phyloP scores from a whole-genome alignment of 179 eudicot species.

The Drosera spatulata region DNA sequence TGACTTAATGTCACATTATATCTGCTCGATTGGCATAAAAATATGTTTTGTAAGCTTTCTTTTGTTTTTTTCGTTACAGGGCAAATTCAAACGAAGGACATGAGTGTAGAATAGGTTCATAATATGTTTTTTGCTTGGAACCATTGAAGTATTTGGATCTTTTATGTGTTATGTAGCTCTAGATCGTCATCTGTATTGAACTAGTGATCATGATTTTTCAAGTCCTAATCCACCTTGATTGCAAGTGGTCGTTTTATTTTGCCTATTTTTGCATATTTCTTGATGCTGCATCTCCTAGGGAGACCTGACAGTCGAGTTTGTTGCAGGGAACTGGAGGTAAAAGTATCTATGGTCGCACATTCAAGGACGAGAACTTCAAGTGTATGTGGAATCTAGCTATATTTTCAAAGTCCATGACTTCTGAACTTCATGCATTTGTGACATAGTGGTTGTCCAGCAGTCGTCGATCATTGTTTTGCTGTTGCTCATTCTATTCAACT shows the following conservation, averaged over 20 bases:
- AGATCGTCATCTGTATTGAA: too few species aligned
- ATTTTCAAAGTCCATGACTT: neutral
- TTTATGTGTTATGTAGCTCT: too few species aligned
- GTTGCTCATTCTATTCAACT: neutral
- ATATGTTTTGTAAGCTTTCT: too few species aligned
- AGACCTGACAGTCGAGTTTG: neutral
- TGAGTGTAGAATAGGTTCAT: too few species aligned
- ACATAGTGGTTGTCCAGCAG: neutral
- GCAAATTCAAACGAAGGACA: too few species aligned
- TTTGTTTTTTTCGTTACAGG: too few species aligned
- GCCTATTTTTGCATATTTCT: neutral
- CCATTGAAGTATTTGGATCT: too few species aligned
- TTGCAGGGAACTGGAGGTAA: constrained; percentile 97
- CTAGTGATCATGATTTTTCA: too few species aligned
- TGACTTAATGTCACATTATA: too few species aligned
- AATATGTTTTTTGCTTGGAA: too few species aligned
- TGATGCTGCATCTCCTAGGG: neutral
- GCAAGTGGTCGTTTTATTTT: neutral
- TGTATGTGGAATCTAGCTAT: constrained; percentile 34
- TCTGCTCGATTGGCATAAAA: too few species aligned
- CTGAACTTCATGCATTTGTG: neutral
- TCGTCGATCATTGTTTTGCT: neutral
- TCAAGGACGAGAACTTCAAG: constrained; percentile 89
- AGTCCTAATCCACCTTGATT: too few species aligned
- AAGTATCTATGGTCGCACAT: constrained; percentile 93